These are phyloP conservation scores for Geranomyces michiganensis DNA, from an alignment of 192 early-diverging fungal genomes.

Conservation along the genomic window DNA sequence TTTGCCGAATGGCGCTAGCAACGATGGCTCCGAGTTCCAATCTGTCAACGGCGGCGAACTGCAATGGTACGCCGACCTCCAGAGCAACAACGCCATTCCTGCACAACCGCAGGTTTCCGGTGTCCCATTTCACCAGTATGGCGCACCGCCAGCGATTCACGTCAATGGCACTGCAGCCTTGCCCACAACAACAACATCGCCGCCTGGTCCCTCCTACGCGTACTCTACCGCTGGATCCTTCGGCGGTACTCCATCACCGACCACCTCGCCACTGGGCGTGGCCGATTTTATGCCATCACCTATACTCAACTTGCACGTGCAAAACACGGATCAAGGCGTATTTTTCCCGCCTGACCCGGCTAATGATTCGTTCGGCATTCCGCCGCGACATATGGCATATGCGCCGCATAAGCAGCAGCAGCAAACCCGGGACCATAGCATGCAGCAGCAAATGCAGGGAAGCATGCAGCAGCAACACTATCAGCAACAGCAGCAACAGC, in stretches of 20 bases:
- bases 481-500: slow-evolving; percentile 1
- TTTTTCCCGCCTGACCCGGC: slow-evolving; percentile 6
- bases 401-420: background rate
- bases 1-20: background rate
- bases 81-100: background rate
- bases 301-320: background rate
- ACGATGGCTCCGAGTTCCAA: background rate
- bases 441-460: background rate
- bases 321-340: background rate
- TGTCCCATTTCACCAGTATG: background rate
- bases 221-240: background rate
- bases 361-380: background rate
- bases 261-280: background rate
- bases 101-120: background rate
- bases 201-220: background rate
- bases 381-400: too few relatives aligned
- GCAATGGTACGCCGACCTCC: background rate
- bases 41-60: background rate
- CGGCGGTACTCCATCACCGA: background rate
- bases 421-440: background rate
- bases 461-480: background rate
- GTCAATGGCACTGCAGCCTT: background rate
- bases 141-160: background rate
- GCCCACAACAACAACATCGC: background rate
- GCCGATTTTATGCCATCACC: background rate